Percentiles rank a stretch among this genome's conserved stretches.
These are phyloP conservation scores for Melanopsichium pennsylvanicum DNA, from an alignment of 1,284 basidiomycete species.

Conservation along the genomic window DNA sequence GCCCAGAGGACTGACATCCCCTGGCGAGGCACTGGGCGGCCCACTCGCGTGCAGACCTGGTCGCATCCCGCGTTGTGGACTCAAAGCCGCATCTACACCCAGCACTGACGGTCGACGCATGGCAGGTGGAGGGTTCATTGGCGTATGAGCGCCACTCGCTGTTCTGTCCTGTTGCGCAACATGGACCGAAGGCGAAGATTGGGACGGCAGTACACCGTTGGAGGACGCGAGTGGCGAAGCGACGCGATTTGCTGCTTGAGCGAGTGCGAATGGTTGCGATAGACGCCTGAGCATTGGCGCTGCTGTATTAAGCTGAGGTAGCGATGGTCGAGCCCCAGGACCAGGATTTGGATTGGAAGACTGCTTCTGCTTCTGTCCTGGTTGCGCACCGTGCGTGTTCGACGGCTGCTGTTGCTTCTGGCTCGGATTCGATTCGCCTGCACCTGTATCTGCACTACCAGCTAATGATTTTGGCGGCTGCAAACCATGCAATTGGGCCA, in stretches of 20 bases:
- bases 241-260: too few relatives aligned
- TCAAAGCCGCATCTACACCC: neutral
- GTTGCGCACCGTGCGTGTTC: too few relatives aligned
- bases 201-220: too few relatives aligned
- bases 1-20: constrained; percentile 1
- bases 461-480: constrained; percentile 16
- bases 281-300: neutral
- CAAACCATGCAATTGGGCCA: constrained; percentile 39
- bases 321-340: too few relatives aligned
- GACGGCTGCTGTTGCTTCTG: too few relatives aligned
- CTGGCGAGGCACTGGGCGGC: neutral
- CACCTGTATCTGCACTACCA: neutral
- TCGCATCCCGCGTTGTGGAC: neutral
- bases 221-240: too few relatives aligned
- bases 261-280: too few relatives aligned
- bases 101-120: constrained; percentile 6
- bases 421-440: too few relatives aligned
- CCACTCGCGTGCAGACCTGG: neutral
- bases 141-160: constrained; percentile 8
- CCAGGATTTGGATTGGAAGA: too few relatives aligned
- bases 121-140: neutral
- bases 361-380: constrained; percentile 5
- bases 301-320: too few relatives aligned
- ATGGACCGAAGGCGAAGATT: too few relatives aligned
- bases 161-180: constrained; percentile 11